phyloP scores from a whole-genome alignment of 768 basidiomycete genomes.

The Agrocybe pediades region DNA sequence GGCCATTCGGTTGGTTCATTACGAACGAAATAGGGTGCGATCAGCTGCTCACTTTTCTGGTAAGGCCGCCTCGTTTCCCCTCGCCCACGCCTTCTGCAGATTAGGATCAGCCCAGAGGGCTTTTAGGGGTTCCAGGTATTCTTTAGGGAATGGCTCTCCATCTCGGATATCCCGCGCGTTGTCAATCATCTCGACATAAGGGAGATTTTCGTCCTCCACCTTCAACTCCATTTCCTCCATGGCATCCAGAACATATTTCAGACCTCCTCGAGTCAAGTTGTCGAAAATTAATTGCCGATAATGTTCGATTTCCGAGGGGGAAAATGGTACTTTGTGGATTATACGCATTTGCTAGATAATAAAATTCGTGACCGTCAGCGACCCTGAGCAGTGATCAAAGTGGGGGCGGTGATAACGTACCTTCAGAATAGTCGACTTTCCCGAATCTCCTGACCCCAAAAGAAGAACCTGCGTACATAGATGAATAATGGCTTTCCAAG shows the following conservation, averaged over 20 bases:
- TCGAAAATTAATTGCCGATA: constrained; percentile 93
- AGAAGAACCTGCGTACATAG: constrained; percentile 65
- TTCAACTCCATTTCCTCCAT: constrained; percentile 89
- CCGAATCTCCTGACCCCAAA: constrained; percentile 91
- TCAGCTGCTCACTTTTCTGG: constrained; percentile 77
- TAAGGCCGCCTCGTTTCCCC: constrained; percentile 89
- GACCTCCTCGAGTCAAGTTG: constrained; percentile 86
- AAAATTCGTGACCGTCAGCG: not conserved
- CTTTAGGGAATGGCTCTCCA: constrained; percentile 74
- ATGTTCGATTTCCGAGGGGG: constrained; percentile 77
- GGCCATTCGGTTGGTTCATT: constrained; percentile 1
- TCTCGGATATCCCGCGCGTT: constrained; percentile 73
- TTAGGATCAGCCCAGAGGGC: constrained; percentile 77
- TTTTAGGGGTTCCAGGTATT: constrained; percentile 68
- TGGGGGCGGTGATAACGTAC: constrained; percentile 33
- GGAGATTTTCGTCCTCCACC: constrained; percentile 60
- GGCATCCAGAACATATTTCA: constrained; percentile 80
- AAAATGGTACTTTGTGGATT: constrained; percentile 88
- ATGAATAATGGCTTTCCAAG: constrained; percentile 1
- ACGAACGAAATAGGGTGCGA: not conserved
- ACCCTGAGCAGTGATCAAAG: not conserved
- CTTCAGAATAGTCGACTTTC: constrained; percentile 92
- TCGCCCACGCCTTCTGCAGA: constrained; percentile 72
- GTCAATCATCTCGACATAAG: constrained; percentile 64
- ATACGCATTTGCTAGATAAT: constrained; percentile 87